Evolutionary conservation across 495 filamentous ascomycete species (phyloP).

Genomic region (Aeminium ludgeri): DNA sequence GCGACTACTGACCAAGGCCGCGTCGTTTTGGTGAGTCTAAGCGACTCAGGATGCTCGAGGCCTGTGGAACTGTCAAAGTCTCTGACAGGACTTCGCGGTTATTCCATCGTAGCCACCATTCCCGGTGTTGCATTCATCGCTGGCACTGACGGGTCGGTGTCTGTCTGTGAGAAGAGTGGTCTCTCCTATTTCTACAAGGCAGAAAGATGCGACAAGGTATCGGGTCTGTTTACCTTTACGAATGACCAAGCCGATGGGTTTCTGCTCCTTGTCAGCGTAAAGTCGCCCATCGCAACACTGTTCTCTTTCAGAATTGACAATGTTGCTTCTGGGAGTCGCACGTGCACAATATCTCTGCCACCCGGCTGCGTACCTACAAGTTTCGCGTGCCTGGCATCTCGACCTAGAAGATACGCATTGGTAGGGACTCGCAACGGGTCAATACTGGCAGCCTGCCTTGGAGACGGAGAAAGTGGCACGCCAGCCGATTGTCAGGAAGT

Average conservation of each 20-base stretch:
- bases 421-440: too few relatives aligned
- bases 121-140: constrained; percentile 33
- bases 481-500: neutral
- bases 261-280: too few relatives aligned
- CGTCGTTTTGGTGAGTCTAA: constrained; percentile 15
- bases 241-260: too few relatives aligned
- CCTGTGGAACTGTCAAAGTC: neutral
- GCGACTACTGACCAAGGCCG: constrained; percentile 37
- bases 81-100: constrained; percentile 25
- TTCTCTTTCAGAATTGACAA: too few relatives aligned
- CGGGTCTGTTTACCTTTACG: constrained; percentile 27
- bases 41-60: neutral
- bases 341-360: too few relatives aligned
- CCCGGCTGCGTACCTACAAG: too few relatives aligned
- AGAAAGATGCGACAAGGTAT: constrained; percentile 30
- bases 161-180: constrained; percentile 15
- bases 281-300: too few relatives aligned
- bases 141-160: constrained; percentile 32
- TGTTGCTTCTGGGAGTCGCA: too few relatives aligned
- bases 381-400: too few relatives aligned
- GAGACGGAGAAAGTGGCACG: too few relatives aligned
- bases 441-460: too few relatives aligned
- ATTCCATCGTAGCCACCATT: constrained; percentile 28
- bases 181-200: constrained; percentile 1
- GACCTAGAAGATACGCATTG: too few relatives aligned